Conservation (phyloP, 495 filamentous ascomycete genomes). For the Penicillium malachiteum region DNA sequence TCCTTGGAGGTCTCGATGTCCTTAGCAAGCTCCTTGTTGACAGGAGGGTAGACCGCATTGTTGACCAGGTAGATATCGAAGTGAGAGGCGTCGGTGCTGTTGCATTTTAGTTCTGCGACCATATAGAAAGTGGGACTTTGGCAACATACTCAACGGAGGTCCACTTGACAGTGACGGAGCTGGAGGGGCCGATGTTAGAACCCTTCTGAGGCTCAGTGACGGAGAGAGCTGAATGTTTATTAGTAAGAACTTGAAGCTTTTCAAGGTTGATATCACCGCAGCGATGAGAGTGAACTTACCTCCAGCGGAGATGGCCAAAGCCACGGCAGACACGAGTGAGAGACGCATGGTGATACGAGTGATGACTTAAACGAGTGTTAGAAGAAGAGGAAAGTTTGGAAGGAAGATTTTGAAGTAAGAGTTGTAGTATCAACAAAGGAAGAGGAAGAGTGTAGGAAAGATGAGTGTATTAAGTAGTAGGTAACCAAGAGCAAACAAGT, state of each 20-base stretch:
- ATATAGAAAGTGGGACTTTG: neutral
- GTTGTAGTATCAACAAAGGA: neutral
- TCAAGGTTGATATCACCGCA: neutral
- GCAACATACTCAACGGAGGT: conserved; percentile 31
- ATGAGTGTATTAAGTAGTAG: neutral
- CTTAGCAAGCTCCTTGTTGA: conserved; percentile 46
- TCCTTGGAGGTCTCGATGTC: conserved; percentile 36
- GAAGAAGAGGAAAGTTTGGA: neutral
- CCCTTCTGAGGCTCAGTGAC: conserved; percentile 36
- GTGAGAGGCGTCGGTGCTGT: conserved; percentile 34
- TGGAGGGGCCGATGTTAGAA: conserved; percentile 25
- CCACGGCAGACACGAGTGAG: conserved; percentile 21
- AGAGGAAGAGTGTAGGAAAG: neutral
- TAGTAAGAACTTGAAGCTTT: neutral
- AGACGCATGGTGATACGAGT: conserved; percentile 25
- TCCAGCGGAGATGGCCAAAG: conserved; percentile 25
- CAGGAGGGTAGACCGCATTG: conserved; percentile 36
- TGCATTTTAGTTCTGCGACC: conserved; percentile 1
- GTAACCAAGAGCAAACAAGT: neutral
- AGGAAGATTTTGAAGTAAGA: neutral
- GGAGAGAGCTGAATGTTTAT: conserved; percentile 24
- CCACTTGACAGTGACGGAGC: conserved; percentile 38
- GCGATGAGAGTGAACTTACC: conserved; percentile 7
- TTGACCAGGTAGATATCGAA: conserved; percentile 42
- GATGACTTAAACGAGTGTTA: conserved; percentile 1